phyloP scores from a whole-genome alignment of 1,284 basidiomycete species.

The Cryptococcus sp. region DNA sequence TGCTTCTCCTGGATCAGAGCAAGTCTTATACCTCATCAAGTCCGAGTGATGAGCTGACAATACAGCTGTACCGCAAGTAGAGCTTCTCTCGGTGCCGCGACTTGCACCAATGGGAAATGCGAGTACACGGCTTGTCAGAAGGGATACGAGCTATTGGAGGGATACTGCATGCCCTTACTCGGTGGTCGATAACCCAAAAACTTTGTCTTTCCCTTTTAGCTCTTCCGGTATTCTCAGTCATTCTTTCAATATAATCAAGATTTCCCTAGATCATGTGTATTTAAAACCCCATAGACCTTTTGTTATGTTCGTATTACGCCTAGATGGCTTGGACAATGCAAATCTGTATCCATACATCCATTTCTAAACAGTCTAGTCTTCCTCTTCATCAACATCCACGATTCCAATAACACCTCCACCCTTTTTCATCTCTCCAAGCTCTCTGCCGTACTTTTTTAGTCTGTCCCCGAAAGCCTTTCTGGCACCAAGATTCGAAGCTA shows the following conservation, averaged over 20 bases:
- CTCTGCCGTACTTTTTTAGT: slow-evolving; percentile 63
- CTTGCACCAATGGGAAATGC: slow-evolving; percentile 7
- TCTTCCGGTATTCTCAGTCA: too few species aligned
- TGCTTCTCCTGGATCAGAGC: neutral
- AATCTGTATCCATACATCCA: neutral
- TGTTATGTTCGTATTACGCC: too few species aligned
- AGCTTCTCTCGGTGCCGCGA: slow-evolving; percentile 2
- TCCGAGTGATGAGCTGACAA: too few species aligned
- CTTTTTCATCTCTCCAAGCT: slow-evolving; percentile 56
- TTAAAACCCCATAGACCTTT: too few species aligned
- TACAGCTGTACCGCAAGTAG: slow-evolving; percentile 7
- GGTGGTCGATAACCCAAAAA: neutral
- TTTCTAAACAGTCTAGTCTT: slow-evolving; percentile 20
- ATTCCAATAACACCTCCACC: slow-evolving; percentile 66
- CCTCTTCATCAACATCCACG: slow-evolving; percentile 61
- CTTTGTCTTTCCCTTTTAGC: neutral
- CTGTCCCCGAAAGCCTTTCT: slow-evolving; percentile 73
- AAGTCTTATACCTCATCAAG: neutral
- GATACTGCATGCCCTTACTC: slow-evolving; percentile 1
- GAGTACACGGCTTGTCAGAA: slow-evolving; percentile 5
- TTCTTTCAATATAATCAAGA: too few species aligned
- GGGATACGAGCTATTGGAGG: slow-evolving; percentile 2
- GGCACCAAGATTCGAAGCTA: slow-evolving; percentile 69
- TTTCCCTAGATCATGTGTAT: too few species aligned
- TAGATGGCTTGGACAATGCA: too few species aligned